These are phyloP conservation scores for Serendipita sp. DNA, from an alignment of 768 basidiomycete species.

Conservation along the genomic window DNA sequence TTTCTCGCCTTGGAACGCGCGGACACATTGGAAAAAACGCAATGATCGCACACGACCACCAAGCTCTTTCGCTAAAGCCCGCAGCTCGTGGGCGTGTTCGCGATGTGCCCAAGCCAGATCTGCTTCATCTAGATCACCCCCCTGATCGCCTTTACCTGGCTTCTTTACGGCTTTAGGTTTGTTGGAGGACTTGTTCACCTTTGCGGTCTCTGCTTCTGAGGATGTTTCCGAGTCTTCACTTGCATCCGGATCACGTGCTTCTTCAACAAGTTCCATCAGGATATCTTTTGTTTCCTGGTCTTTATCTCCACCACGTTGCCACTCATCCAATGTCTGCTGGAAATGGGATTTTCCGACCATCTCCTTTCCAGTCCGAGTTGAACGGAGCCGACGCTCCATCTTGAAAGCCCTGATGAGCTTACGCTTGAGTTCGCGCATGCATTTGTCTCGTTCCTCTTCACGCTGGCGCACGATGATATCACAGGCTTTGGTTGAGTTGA, in stretches of 20 bases:
- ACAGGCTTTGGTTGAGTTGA: conserved; percentile 78
- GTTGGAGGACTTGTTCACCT: conserved; percentile 11
- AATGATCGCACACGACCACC: conserved; percentile 79
- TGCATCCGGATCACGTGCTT: conserved; percentile 33
- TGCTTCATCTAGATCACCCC: conserved; percentile 35
- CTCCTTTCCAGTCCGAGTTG: background rate
- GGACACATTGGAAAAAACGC: conserved; percentile 83
- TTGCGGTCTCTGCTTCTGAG: conserved; percentile 18
- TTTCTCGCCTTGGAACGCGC: conserved; percentile 67
- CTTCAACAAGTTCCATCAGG: conserved; percentile 40
- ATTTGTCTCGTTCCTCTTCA: conserved; percentile 59
- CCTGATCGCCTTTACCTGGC: conserved; percentile 26
- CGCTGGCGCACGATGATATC: conserved; percentile 81
- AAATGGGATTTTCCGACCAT: background rate
- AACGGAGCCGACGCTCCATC: conserved; percentile 28
- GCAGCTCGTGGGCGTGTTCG: conserved; percentile 74
- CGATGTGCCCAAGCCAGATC: conserved; percentile 66
- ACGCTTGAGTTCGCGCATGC: conserved; percentile 52
- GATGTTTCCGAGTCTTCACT: conserved; percentile 15
- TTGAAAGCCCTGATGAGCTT: conserved; percentile 50
- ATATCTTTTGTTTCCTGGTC: conserved; percentile 44
- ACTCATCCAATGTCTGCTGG: background rate
- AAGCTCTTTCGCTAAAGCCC: conserved; percentile 72
- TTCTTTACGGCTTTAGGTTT: conserved; percentile 4
- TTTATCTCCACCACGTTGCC: conserved; percentile 57